phyloP scores from a whole-genome alignment of 345 rosid species.

The Diplotaxis tenuifolia region DNA sequence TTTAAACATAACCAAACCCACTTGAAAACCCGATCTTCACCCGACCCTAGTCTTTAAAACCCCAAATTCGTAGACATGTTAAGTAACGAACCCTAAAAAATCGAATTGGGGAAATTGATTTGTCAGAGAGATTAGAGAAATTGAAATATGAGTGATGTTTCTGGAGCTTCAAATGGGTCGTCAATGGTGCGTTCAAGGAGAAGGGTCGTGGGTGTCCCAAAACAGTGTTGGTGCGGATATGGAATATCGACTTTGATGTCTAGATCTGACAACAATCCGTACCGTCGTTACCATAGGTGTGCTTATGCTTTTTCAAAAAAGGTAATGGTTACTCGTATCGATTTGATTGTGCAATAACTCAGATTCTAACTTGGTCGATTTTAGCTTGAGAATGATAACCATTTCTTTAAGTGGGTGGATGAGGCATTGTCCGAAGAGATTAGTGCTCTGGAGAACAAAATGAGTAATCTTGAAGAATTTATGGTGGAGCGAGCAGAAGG shows the following conservation, averaged over 20 bases:
- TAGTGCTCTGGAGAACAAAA: neutral
- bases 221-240: neutral
- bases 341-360: neutral
- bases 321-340: neutral
- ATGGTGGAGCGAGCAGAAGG: neutral
- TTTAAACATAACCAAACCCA: neutral
- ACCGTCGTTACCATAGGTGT: neutral
- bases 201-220: neutral
- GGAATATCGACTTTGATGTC: neutral
- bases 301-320: neutral
- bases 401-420: neutral
- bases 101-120: neutral
- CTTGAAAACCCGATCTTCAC: neutral
- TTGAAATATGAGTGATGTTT: neutral
- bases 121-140: neutral
- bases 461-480: neutral
- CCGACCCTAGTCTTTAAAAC: neutral
- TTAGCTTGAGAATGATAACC: neutral
- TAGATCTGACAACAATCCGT: neutral
- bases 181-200: neutral
- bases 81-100: neutral
- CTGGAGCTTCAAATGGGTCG: neutral
- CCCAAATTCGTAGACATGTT: neutral
- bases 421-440: neutral
- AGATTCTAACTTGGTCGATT: neutral